Percentiles rank a stretch among this genome's conserved stretches.
phyloP scores from a whole-genome alignment of 1,139 yeast genomes.

The Kurtzmaniella quercitrusa region DNA sequence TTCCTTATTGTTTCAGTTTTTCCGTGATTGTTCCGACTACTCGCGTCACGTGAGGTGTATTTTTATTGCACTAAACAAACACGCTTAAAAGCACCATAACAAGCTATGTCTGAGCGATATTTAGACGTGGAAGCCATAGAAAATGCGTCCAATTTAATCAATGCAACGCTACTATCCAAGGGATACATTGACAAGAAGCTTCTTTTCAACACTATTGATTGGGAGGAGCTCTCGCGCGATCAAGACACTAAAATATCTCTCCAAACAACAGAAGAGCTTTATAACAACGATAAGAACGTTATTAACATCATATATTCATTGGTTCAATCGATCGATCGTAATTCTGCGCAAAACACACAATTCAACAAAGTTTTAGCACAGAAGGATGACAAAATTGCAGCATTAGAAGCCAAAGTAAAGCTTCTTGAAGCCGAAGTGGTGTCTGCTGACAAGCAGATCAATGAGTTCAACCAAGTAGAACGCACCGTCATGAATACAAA shows the following conservation, averaged over 20 bases:
- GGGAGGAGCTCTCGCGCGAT: constrained; percentile 20
- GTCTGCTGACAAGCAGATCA: constrained; percentile 17
- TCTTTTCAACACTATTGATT: constrained; percentile 32
- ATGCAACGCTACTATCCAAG: constrained; percentile 32
- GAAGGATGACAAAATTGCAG: constrained; percentile 28
- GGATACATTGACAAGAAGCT: constrained; percentile 34
- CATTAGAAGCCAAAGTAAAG: constrained; percentile 21
- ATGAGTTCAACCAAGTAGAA: constrained; percentile 16
- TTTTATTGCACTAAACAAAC: neutral
- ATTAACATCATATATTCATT: constrained; percentile 42
- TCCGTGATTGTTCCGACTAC: neutral
- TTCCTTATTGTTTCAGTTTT: neutral
- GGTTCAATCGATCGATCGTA: constrained; percentile 36
- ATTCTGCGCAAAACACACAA: constrained; percentile 30
- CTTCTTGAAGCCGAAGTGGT: constrained; percentile 18
- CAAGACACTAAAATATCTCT: neutral
- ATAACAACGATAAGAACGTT: constrained; percentile 39
- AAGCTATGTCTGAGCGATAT: constrained; percentile 8
- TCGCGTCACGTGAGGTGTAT: neutral
- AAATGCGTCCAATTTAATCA: constrained; percentile 38
- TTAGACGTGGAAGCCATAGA: constrained; percentile 30
- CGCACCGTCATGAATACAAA: constrained; percentile 17
- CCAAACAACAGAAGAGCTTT: constrained; percentile 24
- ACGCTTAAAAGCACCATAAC: neutral
- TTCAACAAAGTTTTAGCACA: constrained; percentile 27